These are phyloP conservation scores for Knufia fluminis DNA, from an alignment of 2,329 filamentous ascomycete species.

Conservation along the genomic window DNA sequence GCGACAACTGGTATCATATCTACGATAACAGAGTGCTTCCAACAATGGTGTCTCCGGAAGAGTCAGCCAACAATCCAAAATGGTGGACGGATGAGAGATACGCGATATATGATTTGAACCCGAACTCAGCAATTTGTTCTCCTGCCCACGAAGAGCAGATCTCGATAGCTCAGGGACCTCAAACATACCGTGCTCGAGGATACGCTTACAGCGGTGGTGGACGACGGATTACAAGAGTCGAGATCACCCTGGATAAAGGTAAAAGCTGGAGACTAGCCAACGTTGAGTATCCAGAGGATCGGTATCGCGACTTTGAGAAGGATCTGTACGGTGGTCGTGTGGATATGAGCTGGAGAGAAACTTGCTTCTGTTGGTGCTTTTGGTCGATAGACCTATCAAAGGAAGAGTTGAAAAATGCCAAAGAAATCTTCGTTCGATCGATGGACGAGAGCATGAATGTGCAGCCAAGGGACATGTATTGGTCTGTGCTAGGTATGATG, in stretches of 20 bases:
- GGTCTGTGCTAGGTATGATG: slow-evolving; percentile 95
- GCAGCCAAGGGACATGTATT: slow-evolving; percentile 90
- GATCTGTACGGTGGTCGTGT: slow-evolving; percentile 64
- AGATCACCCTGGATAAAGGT: slow-evolving; percentile 75
- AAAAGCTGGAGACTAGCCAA: slow-evolving; percentile 69
- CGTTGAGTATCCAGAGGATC: slow-evolving; percentile 76
- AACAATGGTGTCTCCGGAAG: slow-evolving; percentile 75
- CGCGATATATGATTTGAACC: slow-evolving; percentile 84
- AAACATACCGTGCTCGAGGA: slow-evolving; percentile 59
- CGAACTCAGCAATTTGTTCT: slow-evolving; percentile 72
- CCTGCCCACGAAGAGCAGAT: slow-evolving; percentile 69
- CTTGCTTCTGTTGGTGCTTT: slow-evolving; percentile 85
- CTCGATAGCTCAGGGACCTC: slow-evolving; percentile 37
- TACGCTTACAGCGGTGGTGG: slow-evolving; percentile 88
- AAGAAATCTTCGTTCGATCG: slow-evolving; percentile 69
- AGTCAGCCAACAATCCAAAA: slow-evolving; percentile 60
- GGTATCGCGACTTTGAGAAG: slow-evolving; percentile 59
- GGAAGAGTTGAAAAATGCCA: slow-evolving; percentile 51
- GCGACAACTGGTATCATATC: slow-evolving; percentile 91
- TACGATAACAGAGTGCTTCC: slow-evolving; percentile 87
- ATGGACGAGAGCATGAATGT: slow-evolving; percentile 87
- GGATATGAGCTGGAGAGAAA: slow-evolving; percentile 74
- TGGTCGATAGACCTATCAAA: slow-evolving; percentile 66
- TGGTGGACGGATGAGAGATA: slow-evolving; percentile 87
- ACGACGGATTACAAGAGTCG: slow-evolving; percentile 70